These are phyloP conservation scores for Novymonas esmeraldas DNA, from an alignment of 208 protist species.

Conservation along the genomic window DNA sequence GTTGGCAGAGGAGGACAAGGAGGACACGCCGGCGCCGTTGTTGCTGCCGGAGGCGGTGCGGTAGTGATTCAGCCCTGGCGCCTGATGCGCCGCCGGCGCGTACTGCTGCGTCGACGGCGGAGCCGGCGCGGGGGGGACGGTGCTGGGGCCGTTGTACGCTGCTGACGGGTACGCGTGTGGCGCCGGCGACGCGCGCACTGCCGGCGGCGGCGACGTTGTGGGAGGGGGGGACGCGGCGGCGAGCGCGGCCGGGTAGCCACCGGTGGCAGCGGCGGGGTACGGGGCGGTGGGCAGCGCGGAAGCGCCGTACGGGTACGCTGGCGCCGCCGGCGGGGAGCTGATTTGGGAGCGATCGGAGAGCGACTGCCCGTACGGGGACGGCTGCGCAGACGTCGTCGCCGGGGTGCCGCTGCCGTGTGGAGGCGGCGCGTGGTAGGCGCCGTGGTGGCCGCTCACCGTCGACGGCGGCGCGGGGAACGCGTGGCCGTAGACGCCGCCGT, in stretches of 20 bases:
- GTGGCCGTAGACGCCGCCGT: slow-evolving; percentile 1
- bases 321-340: slow-evolving; percentile 1
- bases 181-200: not conserved
- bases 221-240: not conserved
- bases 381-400: not conserved
- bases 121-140: not conserved
- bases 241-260: not conserved
- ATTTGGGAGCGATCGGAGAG: not conserved
- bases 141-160: slow-evolving; percentile 13
- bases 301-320: not conserved
- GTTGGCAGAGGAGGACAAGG: slow-evolving; percentile 1
- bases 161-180: not conserved
- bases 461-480: slow-evolving; percentile 7
- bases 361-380: slow-evolving; percentile 1
- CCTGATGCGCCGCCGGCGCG: not conserved
- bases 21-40: not conserved
- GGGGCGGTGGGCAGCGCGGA: not conserved
- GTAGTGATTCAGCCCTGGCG: not conserved
- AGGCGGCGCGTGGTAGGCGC: slow-evolving; percentile 1
- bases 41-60: not conserved
- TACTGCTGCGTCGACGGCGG: slow-evolving; percentile 1
- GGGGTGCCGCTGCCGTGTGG: slow-evolving; percentile 4
- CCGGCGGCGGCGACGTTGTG: not conserved
- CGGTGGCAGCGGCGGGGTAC: not conserved
- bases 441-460: not conserved